Base-by-base conservation (phyloP, 805 yeast genomes). In the Sugiyamaella chiloensis region DNA sequence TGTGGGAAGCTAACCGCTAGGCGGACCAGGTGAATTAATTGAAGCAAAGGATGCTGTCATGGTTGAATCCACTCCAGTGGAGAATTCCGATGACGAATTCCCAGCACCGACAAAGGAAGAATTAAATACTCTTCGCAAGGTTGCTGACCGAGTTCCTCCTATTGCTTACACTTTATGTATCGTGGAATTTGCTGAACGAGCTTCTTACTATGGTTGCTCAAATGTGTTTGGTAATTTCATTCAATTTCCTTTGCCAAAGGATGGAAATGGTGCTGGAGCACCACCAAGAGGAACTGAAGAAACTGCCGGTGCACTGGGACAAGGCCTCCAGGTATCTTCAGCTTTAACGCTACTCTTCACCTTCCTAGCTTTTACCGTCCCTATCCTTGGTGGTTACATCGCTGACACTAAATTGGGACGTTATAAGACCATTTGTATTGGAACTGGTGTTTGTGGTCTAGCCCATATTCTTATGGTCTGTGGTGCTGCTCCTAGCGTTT, bases 141-240 rank as follows among this genome's bases (percentile, higher is more conserved):
- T 51, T 11, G 29, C 54, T 19, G 54, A 42, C 7, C 21, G 24
- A 2, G 35, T 51, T 11, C 46, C 52, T 17, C 31, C 54, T 11
- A 40, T 40, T 23, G 49, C 50, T 1, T 51, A 51, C 44, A 44
- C 44, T 31, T 24, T 51, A 21, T 51, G 73, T 51, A 43, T 69
- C 4, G 64, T 71, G 36, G 81, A 77, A 55, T 73, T 76, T 54
- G 78, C 80, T 16, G 81, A 76, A 61, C 69, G 81, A 64, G 80
- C 77, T 46, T 74, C 80, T 4, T 76, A 76, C 57, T 76, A 73
- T 53, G 77, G 80, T 20, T 68, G 69, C 7, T 57, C 65, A 32
- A 73, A 73, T 55, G 59, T 72, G 40, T 66, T 76, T 46, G 61
- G 74, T 24, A 76, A 76, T 57, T 76, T 76, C 54, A 69, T 76